Evolutionary conservation across 2,329 filamentous ascomycete genomes (phyloP).

Genomic region (Xylaria sp.): DNA sequence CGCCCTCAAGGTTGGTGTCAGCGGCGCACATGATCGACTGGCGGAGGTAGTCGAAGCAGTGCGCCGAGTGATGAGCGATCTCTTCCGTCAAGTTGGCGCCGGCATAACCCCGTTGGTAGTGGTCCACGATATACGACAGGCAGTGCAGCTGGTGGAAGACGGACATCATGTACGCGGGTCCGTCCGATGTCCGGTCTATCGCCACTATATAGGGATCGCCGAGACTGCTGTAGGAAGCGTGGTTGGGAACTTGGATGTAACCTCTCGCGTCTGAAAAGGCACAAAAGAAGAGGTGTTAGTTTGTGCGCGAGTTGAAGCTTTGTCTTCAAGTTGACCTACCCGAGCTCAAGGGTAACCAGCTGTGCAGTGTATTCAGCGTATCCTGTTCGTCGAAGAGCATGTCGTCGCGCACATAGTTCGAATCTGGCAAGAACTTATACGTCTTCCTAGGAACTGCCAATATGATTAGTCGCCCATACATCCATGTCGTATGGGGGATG

Average conservation of each 20-base stretch:
- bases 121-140: conserved; percentile 51
- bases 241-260: conserved; percentile 49
- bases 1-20: conserved; percentile 54
- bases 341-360: conserved; percentile 52
- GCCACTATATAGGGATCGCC: conserved; percentile 47
- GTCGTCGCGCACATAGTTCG: conserved; percentile 48
- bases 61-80: conserved; percentile 51
- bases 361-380: conserved; percentile 50
- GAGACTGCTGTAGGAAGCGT: conserved; percentile 46
- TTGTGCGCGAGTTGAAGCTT: not conserved
- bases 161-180: conserved; percentile 53
- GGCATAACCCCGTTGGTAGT: conserved; percentile 51
- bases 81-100: conserved; percentile 49
- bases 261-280: conserved; percentile 46
- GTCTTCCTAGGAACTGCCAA: conserved; percentile 50
- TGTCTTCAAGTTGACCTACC: conserved; percentile 34
- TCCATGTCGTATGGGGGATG: not conserved
- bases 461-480: conserved; percentile 29
- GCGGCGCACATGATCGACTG: conserved; percentile 53
- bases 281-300: not conserved
- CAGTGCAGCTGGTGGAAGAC: conserved; percentile 56
- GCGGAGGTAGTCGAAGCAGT: conserved; percentile 55
- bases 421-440: conserved; percentile 49
- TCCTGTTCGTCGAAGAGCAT: conserved; percentile 51
- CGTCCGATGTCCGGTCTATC: conserved; percentile 47